Percentiles rank a stretch among this genome's conserved stretches.
Evolutionary conservation across 75 land plant genomes (phyloP).

Genomic region (Azolla pinnata): DNA sequence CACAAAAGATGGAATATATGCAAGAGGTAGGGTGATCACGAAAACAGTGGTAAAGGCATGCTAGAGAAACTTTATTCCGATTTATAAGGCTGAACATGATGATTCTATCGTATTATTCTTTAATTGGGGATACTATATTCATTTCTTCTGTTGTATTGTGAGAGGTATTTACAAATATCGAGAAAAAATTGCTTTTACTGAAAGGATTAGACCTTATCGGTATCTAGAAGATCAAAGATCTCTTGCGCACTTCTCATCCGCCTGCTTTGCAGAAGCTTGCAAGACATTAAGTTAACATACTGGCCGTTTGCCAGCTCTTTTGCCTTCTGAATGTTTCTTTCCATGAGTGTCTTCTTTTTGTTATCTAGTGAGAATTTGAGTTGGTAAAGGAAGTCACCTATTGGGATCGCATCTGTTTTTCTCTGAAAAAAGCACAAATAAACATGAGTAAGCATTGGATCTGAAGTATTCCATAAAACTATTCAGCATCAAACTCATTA

Average conservation of each 20-base stretch:
- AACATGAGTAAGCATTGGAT: background rate
- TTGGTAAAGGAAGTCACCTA: conserved; percentile 30
- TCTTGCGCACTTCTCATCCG: conserved; percentile 13
- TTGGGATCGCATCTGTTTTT: conserved; percentile 17
- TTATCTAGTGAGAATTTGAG: conserved; percentile 22
- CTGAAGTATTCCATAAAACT: background rate
- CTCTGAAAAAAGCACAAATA: conserved; percentile 15
- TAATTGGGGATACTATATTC: too few relatives aligned
- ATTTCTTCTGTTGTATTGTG: too few relatives aligned
- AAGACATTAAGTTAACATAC: conserved; percentile 25
- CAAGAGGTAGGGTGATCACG: too few relatives aligned
- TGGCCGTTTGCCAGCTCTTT: conserved; percentile 22
- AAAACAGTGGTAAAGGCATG: too few relatives aligned
- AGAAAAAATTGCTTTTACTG: background rate
- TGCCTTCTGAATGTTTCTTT: conserved; percentile 11
- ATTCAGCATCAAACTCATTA: conserved; percentile 4
- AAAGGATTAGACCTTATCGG: conserved; percentile 26
- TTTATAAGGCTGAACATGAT: too few relatives aligned
- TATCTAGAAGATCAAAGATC: conserved; percentile 27
- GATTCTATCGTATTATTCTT: too few relatives aligned
- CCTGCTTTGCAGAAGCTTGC: conserved; percentile 17
- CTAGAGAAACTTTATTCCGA: too few relatives aligned
- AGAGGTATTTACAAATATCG: too few relatives aligned
- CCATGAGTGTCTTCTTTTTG: conserved; percentile 13
- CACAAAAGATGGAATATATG: too few relatives aligned